A percentile compares a stretch with the other conserved stretches of the same genome.
These are phyloP conservation scores for Noccaea caerulescens DNA, from an alignment of 345 rosid genomes.

Conservation along the genomic window DNA sequence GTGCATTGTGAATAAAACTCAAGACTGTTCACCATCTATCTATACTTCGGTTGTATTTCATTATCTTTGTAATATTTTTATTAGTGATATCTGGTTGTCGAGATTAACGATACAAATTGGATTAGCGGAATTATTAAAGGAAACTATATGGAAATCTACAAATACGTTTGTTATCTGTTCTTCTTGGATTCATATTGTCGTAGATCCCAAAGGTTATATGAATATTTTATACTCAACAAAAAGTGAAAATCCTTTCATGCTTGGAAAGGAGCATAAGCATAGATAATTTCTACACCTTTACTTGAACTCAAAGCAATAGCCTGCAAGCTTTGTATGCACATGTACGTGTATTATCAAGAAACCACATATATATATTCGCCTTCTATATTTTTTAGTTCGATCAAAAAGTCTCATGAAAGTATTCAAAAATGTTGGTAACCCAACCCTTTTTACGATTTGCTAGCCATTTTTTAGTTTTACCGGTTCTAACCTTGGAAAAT, in stretches of 20 bases:
- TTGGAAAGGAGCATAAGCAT: slow-evolving; percentile 29
- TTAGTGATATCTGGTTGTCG: not conserved
- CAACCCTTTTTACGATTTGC: not conserved
- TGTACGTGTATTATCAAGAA: slow-evolving; percentile 22
- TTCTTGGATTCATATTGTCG: not conserved
- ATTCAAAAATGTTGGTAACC: not conserved
- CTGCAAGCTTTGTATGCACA: slow-evolving; percentile 16
- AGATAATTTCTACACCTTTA: slow-evolving; percentile 27
- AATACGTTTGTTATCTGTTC: not conserved
- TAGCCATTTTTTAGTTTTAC: not conserved
- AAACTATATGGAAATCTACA: not conserved
- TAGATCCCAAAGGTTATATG: slow-evolving; percentile 16
- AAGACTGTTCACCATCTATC: slow-evolving; percentile 9
- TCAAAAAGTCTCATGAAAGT: slow-evolving; percentile 1
- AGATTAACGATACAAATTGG: not conserved
- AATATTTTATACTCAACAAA: not conserved
- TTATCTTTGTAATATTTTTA: not conserved
- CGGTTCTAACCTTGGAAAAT: not conserved
- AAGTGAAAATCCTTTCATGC: slow-evolving; percentile 19
- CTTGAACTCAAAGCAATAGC: slow-evolving; percentile 34
- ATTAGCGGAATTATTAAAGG: not conserved
- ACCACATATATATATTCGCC: not conserved
- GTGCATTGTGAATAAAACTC: not conserved
- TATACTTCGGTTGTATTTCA: not conserved
- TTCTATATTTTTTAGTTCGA: not conserved